A percentile compares a stretch with the other conserved stretches of the same genome.
Conservation (phyloP, 2,329 filamentous ascomycete species). For the Colletotrichum filicis region DNA sequence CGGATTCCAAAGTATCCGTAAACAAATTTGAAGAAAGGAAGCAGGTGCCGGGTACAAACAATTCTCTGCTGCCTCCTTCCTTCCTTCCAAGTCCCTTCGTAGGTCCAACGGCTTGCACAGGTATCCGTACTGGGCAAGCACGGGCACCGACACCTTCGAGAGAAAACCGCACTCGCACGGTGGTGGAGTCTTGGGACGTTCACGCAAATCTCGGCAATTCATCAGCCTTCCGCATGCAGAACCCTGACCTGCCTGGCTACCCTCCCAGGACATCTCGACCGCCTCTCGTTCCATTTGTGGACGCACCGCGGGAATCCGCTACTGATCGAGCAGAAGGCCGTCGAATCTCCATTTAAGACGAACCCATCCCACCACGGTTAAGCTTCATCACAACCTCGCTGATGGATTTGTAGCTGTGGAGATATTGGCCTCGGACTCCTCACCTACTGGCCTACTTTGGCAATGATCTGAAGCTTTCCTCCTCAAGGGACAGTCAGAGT, state of each 20-base stretch:
- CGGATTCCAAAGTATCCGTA: too few relatives aligned
- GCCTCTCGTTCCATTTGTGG: neutral
- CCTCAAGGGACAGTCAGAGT: neutral
- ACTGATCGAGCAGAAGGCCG: neutral
- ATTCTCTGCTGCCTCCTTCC: too few relatives aligned
- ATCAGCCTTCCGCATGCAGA: constrained; percentile 29
- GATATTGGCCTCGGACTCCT: neutral
- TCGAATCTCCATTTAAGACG: constrained; percentile 3
- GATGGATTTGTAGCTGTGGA: neutral
- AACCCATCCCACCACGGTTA: constrained; percentile 23
- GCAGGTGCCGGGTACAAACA: too few relatives aligned
- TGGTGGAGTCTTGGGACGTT: constrained; percentile 10
- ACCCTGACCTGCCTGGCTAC: constrained; percentile 20
- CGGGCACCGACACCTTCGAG: neutral
- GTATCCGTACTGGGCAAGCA: too few relatives aligned
- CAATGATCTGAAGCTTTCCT: neutral
- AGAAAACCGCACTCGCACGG: neutral
- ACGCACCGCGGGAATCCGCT: neutral
- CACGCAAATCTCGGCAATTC: constrained; percentile 31
- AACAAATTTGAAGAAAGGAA: neutral
- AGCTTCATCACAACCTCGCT: constrained; percentile 20
- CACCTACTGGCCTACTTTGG: neutral
- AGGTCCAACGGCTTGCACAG: neutral
- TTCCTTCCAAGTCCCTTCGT: too few relatives aligned
- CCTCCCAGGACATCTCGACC: neutral